Base-by-base conservation (phyloP, 202 grass and related monocot genomes). In the Digitaria exilis region DNA sequence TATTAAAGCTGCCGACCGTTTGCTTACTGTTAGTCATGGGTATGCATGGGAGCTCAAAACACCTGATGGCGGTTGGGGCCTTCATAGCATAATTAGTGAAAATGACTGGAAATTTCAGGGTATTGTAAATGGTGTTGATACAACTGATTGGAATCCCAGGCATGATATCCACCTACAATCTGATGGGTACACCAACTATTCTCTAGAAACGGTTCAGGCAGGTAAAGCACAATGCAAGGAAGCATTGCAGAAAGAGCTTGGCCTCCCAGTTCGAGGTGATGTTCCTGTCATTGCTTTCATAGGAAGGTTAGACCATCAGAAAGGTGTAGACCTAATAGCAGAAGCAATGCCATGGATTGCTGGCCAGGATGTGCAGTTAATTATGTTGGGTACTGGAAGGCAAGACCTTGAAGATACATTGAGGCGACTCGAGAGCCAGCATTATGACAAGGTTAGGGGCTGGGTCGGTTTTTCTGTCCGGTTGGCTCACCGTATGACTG, bases 1-100 rank as follows among this genome's bases (percentile, higher is more conserved):
- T 77, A 86, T 98, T 83, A 98, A 86, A 87, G 81, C 89, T 25
- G 93, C 96, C 16, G 93, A 96, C 50, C 85, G 85, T 59, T 74
- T 98, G 65, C 83, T 98, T 77, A 96, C 93, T 64, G 93, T 98
- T 51, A 98, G 96, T 68, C 91, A 92, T 81, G 96, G 96, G 65
- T 98, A 96, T 87, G 83, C 96, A 62, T 84, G 91, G 93, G 96
- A 94, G 83, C 78, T 98, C 73, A 98, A 96, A 88, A 96, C 93
- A 64, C 71, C 89, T 64, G 89, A 96, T 86, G 93, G 93, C 18
- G 91, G 93, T 29, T 98, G 91, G 96, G 96, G 93, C n/a, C 91
- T 98, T 81, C 89, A 98, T 69, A 78, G 65, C 17, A 94, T 94
- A 74, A 94, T 98, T 48, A 89, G 75, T 62, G 91, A 94, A 73